phyloP scores from a whole-genome alignment of 805 yeast species.

The Saccharomycopsis sp. region DNA sequence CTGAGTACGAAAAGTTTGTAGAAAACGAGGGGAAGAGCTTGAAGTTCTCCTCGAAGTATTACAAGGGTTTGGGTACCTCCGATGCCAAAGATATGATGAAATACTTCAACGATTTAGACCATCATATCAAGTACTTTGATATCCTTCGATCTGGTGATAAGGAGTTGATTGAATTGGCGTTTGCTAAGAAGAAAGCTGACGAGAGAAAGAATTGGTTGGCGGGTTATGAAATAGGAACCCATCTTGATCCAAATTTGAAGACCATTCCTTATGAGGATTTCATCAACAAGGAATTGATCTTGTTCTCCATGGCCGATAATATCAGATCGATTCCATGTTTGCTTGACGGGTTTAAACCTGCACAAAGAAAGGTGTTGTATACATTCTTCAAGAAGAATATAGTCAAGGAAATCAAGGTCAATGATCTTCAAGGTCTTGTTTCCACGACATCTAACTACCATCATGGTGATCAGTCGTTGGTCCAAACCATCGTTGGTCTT shows the following conservation, averaged over 20 bases:
- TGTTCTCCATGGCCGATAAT: conserved; percentile 95
- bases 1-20: conserved; percentile 93
- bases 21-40: conserved; percentile 66
- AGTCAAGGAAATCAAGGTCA: conserved; percentile 75
- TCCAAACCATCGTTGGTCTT: conserved; percentile 84
- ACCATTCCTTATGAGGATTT: conserved; percentile 89
- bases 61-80: conserved; percentile 98
- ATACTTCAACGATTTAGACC: conserved; percentile 79
- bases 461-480: conserved; percentile 87
- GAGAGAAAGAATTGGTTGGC: conserved; percentile 97
- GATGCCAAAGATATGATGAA: conserved; percentile 75
- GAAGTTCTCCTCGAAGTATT: conserved; percentile 90
- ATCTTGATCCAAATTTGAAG: conserved; percentile 66
- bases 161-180: conserved; percentile 79
- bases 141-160: conserved; percentile 74
- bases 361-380: conserved; percentile 88
- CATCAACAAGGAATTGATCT: conserved; percentile 88
- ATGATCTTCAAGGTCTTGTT: conserved; percentile 84
- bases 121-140: conserved; percentile 80
- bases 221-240: conserved; percentile 87
- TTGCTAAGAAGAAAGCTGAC: conserved; percentile 91
- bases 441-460: conserved; percentile 89
- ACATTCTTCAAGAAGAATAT: conserved; percentile 82
- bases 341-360: conserved; percentile 93
- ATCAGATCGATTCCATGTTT: conserved; percentile 92